Evolutionary conservation across 2,329 filamentous ascomycete species (phyloP).

Genomic region (Penicillium aurantiogriseum): DNA sequence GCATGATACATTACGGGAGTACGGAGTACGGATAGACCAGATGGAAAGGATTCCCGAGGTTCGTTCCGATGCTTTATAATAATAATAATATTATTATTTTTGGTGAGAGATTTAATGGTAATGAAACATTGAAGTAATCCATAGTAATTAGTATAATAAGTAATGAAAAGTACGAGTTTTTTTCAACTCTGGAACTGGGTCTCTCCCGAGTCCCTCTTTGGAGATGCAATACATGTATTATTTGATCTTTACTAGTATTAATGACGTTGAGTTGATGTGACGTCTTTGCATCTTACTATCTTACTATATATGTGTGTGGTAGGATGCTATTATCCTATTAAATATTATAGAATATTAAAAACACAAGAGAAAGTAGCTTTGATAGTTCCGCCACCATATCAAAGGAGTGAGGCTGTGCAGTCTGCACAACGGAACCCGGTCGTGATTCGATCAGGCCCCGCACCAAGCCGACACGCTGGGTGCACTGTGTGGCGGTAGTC

Average conservation of each 20-base stretch:
- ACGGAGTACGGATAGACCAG: not conserved
- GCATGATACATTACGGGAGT: not conserved
- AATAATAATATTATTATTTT: not conserved
- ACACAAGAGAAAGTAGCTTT: conserved; percentile 3
- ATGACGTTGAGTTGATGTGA: conserved; percentile 14
- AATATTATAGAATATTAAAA: conserved; percentile 1
- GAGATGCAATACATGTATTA: conserved; percentile 7
- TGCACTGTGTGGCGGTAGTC: conserved; percentile 21
- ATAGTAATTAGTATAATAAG: not conserved
- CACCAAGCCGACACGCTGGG: conserved; percentile 25
- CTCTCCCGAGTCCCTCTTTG: conserved; percentile 11
- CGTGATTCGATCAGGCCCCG: conserved; percentile 28
- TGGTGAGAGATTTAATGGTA: conserved; percentile 4
- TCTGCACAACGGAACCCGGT: conserved; percentile 7
- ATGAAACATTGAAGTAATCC: conserved; percentile 1
- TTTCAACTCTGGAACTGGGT: conserved; percentile 27
- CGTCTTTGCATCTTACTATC: conserved; percentile 7
- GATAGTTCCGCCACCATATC: conserved; percentile 15
- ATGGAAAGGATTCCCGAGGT: conserved; percentile 1
- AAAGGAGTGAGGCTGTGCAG: conserved; percentile 33
- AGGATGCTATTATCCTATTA: not conserved
- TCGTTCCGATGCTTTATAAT: not conserved
- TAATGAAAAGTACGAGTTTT: conserved; percentile 4
- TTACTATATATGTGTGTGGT: not conserved
- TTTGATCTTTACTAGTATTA: not conserved